Evolutionary conservation across 2,329 filamentous ascomycete genomes (phyloP), one percentile per base, ranked within the genome.

Genomic region (Cryphonectria nitschkei): DNA sequence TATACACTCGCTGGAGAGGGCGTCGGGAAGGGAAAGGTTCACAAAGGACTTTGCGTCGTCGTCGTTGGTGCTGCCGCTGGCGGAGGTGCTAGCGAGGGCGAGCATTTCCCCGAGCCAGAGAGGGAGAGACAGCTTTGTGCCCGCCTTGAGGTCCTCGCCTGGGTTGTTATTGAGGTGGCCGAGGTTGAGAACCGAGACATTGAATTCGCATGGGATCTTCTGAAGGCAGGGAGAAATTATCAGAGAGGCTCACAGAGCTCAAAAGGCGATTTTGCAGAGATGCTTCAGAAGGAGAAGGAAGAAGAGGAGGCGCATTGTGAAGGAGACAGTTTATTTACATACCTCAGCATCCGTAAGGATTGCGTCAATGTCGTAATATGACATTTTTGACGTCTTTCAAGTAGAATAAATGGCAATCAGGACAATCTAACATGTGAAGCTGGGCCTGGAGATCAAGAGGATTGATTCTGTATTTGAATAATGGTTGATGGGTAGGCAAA

Each of bases 101-200:
- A 99, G 92, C 88, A 98, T 95, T 81, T 97, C 93, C 75, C 92
- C 94, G 16, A 99, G 90, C 96, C 96, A 99, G 75, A 98, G 87
- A 1, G 96, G 96, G 0, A 98, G 89, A 73, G 92, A 88, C 63
- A 98, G 86, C 60, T 91, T 90, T 0, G 94, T 95, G 72, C 93
- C 93, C 68, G 90, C 82, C 80, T 95, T 96, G 76, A 98, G 90
- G 79, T 92, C 82, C 43, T 86, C 82, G 2, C 81, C 79, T 34
- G 92, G 87, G 77, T 93, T 95, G 77, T 94, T 94, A 82, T 97
- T 94, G 72, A 99, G 87, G 80, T 97, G 94, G 75, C 95, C 95
- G 62, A 98, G 88, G 70, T 93, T 90, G 29, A 94, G 92, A 43
- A 97, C 91, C 72, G 95, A 92, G 77, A 98, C 88, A 78, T 97